Conservation (phyloP, 306 rosid species). For the Vigna radiata region DNA sequence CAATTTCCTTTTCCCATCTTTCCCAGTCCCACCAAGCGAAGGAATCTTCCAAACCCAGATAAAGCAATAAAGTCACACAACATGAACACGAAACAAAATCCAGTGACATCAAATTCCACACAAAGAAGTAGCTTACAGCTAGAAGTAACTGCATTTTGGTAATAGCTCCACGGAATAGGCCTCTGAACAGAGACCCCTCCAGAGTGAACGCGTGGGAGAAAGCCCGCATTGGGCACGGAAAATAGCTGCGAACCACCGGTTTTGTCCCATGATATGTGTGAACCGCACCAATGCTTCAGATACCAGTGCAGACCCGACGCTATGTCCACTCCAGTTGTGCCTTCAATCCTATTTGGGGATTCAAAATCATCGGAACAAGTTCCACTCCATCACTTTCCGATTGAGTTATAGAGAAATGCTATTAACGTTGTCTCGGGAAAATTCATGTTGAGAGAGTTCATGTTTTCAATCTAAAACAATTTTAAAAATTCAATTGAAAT, state of each 20-base stretch:
- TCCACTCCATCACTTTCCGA: not conserved
- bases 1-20: constrained; percentile 96
- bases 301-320: constrained; percentile 87
- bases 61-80: constrained; percentile 16
- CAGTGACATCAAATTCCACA: constrained; percentile 36
- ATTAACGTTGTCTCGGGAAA: too few relatives aligned
- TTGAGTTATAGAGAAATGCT: not conserved
- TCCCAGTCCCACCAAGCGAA: constrained; percentile 96
- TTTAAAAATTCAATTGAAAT: too few relatives aligned
- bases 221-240: constrained; percentile 67
- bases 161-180: constrained; percentile 84
- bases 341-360: constrained; percentile 58
- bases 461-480: not conserved
- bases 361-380: constrained; percentile 26
- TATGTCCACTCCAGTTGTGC: constrained; percentile 85
- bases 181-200: constrained; percentile 64
- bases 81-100: constrained; percentile 30
- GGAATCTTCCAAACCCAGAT: constrained; percentile 63
- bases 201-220: constrained; percentile 60
- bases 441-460: not conserved
- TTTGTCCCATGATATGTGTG: constrained; percentile 92
- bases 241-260: constrained; percentile 81
- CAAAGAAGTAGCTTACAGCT: constrained; percentile 65
- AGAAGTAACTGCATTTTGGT: constrained; percentile 94
- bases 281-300: constrained; percentile 74